Evolutionary conservation across 2,329 filamentous ascomycete species (phyloP).

Genomic region (Coniochaeta sp.): DNA sequence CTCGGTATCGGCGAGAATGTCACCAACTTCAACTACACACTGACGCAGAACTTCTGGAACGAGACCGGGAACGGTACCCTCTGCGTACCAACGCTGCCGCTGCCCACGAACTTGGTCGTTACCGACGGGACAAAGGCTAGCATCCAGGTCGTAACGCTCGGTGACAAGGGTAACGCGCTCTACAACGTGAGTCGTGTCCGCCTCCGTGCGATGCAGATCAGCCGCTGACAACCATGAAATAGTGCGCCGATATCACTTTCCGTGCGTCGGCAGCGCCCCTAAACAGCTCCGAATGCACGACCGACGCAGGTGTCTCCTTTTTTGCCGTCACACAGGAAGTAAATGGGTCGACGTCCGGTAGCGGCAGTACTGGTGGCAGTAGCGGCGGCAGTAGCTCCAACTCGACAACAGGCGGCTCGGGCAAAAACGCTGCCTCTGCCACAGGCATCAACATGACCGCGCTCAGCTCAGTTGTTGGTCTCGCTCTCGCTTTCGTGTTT

Average conservation of each 20-base stretch:
- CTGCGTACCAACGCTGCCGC: slow-evolving; percentile 52
- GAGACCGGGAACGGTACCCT: slow-evolving; percentile 55
- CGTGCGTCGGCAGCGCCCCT: slow-evolving; percentile 39
- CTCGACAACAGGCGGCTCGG: slow-evolving; percentile 4
- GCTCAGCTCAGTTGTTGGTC: slow-evolving; percentile 26
- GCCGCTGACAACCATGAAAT: background rate
- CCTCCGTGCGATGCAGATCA: background rate
- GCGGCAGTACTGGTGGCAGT: background rate
- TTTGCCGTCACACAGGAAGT: slow-evolving; percentile 21
- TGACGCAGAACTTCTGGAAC: slow-evolving; percentile 52
- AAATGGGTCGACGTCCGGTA: slow-evolving; percentile 9
- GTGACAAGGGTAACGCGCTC: slow-evolving; percentile 49
- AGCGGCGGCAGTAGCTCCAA: slow-evolving; percentile 10
- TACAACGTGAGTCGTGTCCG: slow-evolving; percentile 49
- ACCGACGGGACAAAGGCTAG: slow-evolving; percentile 55
- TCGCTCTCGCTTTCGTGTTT: slow-evolving; percentile 29
- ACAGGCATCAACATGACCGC: slow-evolving; percentile 15
- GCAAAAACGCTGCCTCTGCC: slow-evolving; percentile 12
- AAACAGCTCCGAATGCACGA: slow-evolving; percentile 44
- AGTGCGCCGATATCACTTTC: slow-evolving; percentile 72
- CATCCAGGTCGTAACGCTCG: slow-evolving; percentile 62
- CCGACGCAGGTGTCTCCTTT: slow-evolving; percentile 44
- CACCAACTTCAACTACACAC: slow-evolving; percentile 61
- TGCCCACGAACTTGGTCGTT: slow-evolving; percentile 43
- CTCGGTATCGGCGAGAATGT: slow-evolving; percentile 38